A percentile compares a stretch with the other conserved stretches of the same genome.
Conservation (phyloP, 2,329 filamentous ascomycete species). For the Monilinia polystroma region DNA sequence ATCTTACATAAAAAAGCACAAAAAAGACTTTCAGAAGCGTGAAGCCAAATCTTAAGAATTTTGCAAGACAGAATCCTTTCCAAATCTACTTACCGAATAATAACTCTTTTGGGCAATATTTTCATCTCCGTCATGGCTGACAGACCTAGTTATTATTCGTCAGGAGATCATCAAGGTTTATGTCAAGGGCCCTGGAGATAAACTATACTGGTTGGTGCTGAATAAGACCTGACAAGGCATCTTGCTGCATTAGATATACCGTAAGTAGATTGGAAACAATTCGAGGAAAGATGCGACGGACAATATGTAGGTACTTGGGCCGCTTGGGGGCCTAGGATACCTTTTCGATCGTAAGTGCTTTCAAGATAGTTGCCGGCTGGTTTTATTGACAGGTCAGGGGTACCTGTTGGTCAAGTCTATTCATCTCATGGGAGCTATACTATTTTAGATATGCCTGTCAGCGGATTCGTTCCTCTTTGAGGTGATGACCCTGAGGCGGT, state of each 20-base stretch:
- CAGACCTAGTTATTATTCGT: slow-evolving; percentile 2
- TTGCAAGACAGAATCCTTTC: slow-evolving; percentile 10
- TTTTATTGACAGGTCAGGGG: slow-evolving; percentile 35
- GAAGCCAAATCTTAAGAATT: neutral
- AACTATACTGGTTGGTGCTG: slow-evolving; percentile 27
- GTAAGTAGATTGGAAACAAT: slow-evolving; percentile 14
- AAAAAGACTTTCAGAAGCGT: neutral
- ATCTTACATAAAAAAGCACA: slow-evolving; percentile 3
- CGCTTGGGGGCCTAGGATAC: slow-evolving; percentile 24
- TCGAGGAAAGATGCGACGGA: slow-evolving; percentile 11
- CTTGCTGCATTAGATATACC: slow-evolving; percentile 13
- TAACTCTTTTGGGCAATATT: slow-evolving; percentile 8
- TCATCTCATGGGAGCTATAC: slow-evolving; percentile 27
- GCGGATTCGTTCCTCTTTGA: slow-evolving; percentile 32
- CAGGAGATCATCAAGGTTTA: slow-evolving; percentile 19
- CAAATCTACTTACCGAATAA: slow-evolving; percentile 1
- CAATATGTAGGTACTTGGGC: slow-evolving; percentile 24
- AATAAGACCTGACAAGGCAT: slow-evolving; percentile 33
- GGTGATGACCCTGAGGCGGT: slow-evolving; percentile 31
- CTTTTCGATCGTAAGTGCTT: slow-evolving; percentile 20
- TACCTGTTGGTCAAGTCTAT: slow-evolving; percentile 24
- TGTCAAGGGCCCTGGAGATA: neutral
- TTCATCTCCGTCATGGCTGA: slow-evolving; percentile 14
- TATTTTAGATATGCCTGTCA: slow-evolving; percentile 29
- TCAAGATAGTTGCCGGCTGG: slow-evolving; percentile 15